Percentiles rank a stretch among this genome's conserved stretches.
Evolutionary conservation across 768 basidiomycete species (phyloP).

Genomic region (Melanogaster broomeanus): DNA sequence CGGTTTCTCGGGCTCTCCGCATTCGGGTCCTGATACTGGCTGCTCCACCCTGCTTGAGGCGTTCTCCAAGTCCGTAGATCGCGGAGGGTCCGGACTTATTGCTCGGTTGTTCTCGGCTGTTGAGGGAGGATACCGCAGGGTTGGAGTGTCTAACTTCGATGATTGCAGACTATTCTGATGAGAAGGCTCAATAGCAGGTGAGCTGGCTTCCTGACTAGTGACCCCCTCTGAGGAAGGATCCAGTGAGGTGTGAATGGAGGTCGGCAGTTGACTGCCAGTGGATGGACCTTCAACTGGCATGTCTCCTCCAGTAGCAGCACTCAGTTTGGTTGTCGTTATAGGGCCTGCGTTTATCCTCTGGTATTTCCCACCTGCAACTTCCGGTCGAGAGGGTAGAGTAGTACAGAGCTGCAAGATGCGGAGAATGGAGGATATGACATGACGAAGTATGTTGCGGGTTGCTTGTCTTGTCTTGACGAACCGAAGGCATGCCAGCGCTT

Average conservation of each 20-base stretch:
- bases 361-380: background rate
- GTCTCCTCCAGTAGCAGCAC: background rate
- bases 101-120: background rate
- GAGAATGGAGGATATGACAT: background rate
- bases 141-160: too few relatives aligned
- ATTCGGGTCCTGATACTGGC: background rate
- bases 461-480: background rate
- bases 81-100: background rate
- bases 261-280: background rate
- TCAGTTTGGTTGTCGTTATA: background rate
- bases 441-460: background rate
- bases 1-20: background rate
- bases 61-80: too few relatives aligned
- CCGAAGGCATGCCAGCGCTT: background rate
- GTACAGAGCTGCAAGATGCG: background rate
- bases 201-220: too few relatives aligned
- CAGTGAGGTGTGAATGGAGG: background rate
- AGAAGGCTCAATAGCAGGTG: too few relatives aligned
- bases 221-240: too few relatives aligned
- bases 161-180: too few relatives aligned
- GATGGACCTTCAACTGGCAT: background rate
- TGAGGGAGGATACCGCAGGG: background rate
- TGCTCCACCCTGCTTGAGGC: background rate
- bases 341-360: background rate
- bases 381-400: background rate